A percentile compares a stretch with the other conserved stretches of the same genome.
phyloP scores from a whole-genome alignment of 2,329 filamentous ascomycete species.

The Tolypocladium inflatum region DNA sequence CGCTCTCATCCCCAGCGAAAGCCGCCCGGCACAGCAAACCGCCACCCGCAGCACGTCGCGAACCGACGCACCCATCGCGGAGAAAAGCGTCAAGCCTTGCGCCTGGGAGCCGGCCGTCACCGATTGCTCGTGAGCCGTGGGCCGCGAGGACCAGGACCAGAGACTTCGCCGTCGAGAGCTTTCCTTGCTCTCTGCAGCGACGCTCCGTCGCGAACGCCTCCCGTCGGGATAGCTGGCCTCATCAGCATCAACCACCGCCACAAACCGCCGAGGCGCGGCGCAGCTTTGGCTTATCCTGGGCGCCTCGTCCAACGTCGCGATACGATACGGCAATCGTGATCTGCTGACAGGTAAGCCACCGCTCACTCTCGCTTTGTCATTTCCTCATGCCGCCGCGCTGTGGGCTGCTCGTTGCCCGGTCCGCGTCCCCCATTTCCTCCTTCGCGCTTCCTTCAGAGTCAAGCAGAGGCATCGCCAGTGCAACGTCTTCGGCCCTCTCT shows the following conservation, averaged over 20 bases:
- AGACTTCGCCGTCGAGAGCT: not conserved
- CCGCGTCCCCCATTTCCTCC: not conserved
- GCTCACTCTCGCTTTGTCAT: not conserved
- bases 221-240: not conserved
- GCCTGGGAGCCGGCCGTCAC: not conserved
- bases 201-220: not conserved
- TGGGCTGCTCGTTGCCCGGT: not conserved
- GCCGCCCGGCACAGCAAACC: not conserved
- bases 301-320: not conserved
- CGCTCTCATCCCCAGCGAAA: not conserved
- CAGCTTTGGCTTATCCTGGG: not conserved
- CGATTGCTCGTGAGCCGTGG: not conserved
- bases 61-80: not conserved
- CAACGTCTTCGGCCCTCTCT: not conserved
- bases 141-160: not conserved
- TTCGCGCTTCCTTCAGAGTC: not conserved
- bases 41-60: not conserved
- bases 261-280: not conserved
- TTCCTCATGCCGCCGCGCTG: not conserved
- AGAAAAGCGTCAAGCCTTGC: not conserved
- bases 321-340: not conserved
- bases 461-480: not conserved
- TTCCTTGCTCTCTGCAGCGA: not conserved
- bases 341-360: not conserved
- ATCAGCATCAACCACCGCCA: not conserved